Percentiles rank a stretch among this genome's conserved stretches.
Evolutionary conservation across 1,284 basidiomycete genomes (phyloP).

Genomic region (Apiotrichum akiyoshidainum): DNA sequence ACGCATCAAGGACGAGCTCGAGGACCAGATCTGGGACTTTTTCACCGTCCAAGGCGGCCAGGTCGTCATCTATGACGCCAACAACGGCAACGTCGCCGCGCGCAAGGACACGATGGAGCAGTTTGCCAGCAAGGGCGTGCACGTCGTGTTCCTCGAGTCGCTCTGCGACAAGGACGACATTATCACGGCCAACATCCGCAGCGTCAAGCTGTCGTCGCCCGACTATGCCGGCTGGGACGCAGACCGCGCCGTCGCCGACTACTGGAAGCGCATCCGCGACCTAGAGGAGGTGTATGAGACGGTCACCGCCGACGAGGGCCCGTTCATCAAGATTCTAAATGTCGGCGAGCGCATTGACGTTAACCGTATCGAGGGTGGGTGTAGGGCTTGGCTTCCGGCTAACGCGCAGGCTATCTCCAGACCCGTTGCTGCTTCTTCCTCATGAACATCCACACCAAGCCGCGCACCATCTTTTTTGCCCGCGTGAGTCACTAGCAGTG

Average conservation of each 20-base stretch:
- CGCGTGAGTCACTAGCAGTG: too few species aligned
- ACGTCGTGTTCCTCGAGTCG: conserved; percentile 88
- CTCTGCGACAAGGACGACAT: conserved; percentile 85
- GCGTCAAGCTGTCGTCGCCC: conserved; percentile 95
- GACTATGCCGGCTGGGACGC: conserved; percentile 93
- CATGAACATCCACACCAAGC: conserved; percentile 95
- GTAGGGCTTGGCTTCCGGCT: conserved; percentile 6
- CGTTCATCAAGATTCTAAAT: conserved; percentile 94
- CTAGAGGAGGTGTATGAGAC: conserved; percentile 82
- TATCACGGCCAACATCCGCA: conserved; percentile 89
- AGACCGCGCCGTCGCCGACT: conserved; percentile 85
- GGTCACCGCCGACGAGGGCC: conserved; percentile 62
- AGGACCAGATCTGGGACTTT: conserved; percentile 83
- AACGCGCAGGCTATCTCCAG: conserved; percentile 57
- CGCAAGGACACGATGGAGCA: conserved; percentile 73
- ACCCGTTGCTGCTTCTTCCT: conserved; percentile 72
- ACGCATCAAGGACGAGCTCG: conserved; percentile 73
- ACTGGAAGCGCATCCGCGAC: conserved; percentile 80
- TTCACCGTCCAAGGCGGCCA: conserved; percentile 76
- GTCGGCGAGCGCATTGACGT: conserved; percentile 92
- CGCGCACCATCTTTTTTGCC: conserved; percentile 88
- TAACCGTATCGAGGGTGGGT: conserved; percentile 61
- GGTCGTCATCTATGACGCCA: conserved; percentile 99
- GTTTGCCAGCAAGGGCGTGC: conserved; percentile 77
- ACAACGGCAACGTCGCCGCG: conserved; percentile 74